Percentiles rank a stretch among this genome's conserved stretches.
Conservation (phyloP, 2,329 filamentous ascomycete species). For the Stachybotrys elegans region DNA sequence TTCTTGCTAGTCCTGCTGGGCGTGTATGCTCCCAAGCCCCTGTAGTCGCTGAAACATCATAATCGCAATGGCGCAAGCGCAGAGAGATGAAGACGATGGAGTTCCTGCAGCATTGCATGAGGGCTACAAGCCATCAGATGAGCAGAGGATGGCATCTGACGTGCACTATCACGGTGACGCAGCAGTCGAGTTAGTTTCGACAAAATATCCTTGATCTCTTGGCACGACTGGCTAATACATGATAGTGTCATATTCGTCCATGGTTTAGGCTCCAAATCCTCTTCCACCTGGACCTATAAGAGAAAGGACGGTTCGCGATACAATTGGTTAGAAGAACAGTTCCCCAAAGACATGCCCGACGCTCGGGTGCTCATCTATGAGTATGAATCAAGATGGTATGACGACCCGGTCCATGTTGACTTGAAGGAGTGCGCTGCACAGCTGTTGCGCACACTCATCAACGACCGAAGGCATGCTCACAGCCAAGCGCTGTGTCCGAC, state of each 20-base stretch:
- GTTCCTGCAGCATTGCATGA: background rate
- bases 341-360: slow-evolving; percentile 4
- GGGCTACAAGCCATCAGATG: background rate
- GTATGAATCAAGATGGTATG: slow-evolving; percentile 2
- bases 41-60: too few relatives aligned
- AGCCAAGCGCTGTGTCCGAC: background rate
- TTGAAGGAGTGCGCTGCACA: background rate
- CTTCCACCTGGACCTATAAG: slow-evolving; percentile 1
- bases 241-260: slow-evolving; percentile 1
- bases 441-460: background rate
- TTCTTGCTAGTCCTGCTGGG: too few relatives aligned
- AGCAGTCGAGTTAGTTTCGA: slow-evolving; percentile 1
- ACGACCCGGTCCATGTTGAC: background rate
- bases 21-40: too few relatives aligned
- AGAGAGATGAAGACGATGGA: background rate
- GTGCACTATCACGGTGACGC: slow-evolving; percentile 1
- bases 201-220: background rate
- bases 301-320: slow-evolving; percentile 1
- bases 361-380: slow-evolving; percentile 2
- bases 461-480: background rate
- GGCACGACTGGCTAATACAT: background rate
- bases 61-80: too few relatives aligned
- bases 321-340: slow-evolving; percentile 1
- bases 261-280: background rate
- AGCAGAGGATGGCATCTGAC: background rate